Evolutionary conservation across 495 filamentous ascomycete genomes (phyloP), one percentile per base, ranked within the genome.

Genomic region (Hypoxylon subgilvum): DNA sequence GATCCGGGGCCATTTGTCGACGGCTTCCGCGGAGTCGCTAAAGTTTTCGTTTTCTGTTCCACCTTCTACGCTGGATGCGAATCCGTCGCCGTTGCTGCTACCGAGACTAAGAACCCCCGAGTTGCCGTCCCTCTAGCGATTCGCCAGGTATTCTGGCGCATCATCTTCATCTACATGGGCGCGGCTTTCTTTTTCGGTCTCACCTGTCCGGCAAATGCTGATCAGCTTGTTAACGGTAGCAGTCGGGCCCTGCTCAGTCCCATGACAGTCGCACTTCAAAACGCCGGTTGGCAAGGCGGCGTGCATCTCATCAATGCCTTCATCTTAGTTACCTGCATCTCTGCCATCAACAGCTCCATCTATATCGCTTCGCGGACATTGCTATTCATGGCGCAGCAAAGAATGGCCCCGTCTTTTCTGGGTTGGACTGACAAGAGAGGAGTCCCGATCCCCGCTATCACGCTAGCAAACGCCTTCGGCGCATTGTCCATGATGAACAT

Each of bases 31-130:
- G 82, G 82, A 38, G 77, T 83, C 10, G 79, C 82, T 4, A 76
- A 77, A 14, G 78, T 80, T 36, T 83, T 85, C 38, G 83, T 86
- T 55, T 84, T 87, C 64, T 86, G 86, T 57, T 83, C 79, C 18
- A 89, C 88, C 31, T 83, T 89, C 44, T 90, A 90, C 69, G 86
- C 87, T 36, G 88, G 88, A n/a, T 84, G 84, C 7, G 88, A 91
- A 61, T 79, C 87, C 36, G 82, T 91, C 6, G 87, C 86, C 61
- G 85, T 91, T 8, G 86, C 88, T 13, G 87, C 87, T 4, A 88
- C 84, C 57, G 88, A 91, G 69, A 88, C 87, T 25, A 83, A 83
- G 62, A 89, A 91, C 68, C 88, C 88, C 2, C 73, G 86, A 53
- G 79, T 79, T 46, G 87, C 86, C 6, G 83, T 91, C 0, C 88